Base-by-base conservation (phyloP, 805 yeast genomes). In the Candida lessepsii region DNA sequence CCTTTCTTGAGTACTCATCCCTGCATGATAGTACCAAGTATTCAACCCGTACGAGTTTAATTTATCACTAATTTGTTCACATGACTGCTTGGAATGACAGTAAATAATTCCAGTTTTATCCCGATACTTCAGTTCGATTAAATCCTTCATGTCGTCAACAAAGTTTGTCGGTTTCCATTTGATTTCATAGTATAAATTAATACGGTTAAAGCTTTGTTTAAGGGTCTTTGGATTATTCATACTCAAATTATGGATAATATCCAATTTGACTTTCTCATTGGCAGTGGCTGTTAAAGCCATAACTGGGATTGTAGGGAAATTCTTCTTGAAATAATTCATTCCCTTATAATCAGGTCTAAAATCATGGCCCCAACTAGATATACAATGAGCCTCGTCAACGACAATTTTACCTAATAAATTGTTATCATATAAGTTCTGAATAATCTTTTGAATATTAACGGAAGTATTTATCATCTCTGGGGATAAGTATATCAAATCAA, bases 281-380 rank as follows among this genome's bases (percentile, higher is more conserved):
- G 99, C 99, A 0, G 99, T 93, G 0, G 98, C 99, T 0, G 99
- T 93, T 44, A 93, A 70, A 0, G 98, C 99, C 88, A 93, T 89
- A 45, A 93, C 70, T 1, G 99, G 99, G 4, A 88, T 78, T 37
- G 74, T 75, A 0, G 96, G 95, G 56, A 76, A 93, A 35, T 78
- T 74, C 14, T 65, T 60, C 53, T 88, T 88, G 60, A 93, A 86
- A 48, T 72, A 75, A 25, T 80, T 78, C 55, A 93, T 70, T 9
- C 82, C 84, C 52, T 89, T 86, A 65, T 93, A 93, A 60, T 93
- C 98, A 0, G 98, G 97, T 38, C 99, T 73, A 60, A 93, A 93
- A 61, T 93, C 99, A 62, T 93, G 99, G 15, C 99, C 99, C 99
- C 99, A 93, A 9, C 95, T 84, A 38, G 96, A 87, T 32, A 93